Percentiles rank a stretch among this genome's conserved stretches.
phyloP scores from a whole-genome alignment of 306 rosid species.

The Trifolium fragiferum region DNA sequence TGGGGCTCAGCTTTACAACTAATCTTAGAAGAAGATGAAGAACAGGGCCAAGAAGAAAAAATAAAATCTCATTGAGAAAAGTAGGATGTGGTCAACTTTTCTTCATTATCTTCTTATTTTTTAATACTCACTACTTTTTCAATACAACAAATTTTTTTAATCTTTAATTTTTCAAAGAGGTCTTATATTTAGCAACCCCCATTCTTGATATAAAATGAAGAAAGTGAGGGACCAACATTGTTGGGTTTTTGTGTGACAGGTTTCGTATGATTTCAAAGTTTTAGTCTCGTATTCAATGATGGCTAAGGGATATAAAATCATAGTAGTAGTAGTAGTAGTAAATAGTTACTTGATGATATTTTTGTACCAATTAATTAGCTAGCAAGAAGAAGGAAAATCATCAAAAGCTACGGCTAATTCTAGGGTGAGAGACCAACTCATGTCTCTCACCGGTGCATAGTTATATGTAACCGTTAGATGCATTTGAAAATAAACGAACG shows the following conservation, averaged over 20 bases:
- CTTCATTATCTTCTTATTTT: too few relatives aligned
- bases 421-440: too few relatives aligned
- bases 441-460: too few relatives aligned
- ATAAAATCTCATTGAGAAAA: constrained; percentile 16
- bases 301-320: not conserved
- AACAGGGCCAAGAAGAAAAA: constrained; percentile 11
- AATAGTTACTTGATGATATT: constrained; percentile 13
- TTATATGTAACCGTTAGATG: too few relatives aligned
- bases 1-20: constrained; percentile 56
- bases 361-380: not conserved
- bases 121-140: too few relatives aligned
- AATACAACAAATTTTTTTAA: too few relatives aligned
- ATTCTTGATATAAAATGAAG: too few relatives aligned
- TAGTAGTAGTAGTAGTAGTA: not conserved
- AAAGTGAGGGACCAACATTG: constrained; percentile 35
- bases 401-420: too few relatives aligned
- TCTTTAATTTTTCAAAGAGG: too few relatives aligned
- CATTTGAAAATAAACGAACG: too few relatives aligned
- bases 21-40: constrained; percentile 30
- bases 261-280: constrained; percentile 37
- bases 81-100: constrained; percentile 37
- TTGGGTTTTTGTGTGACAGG: constrained; percentile 34
- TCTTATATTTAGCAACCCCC: too few relatives aligned
- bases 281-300: constrained; percentile 38
- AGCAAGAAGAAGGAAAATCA: too few relatives aligned